Evolutionary conservation across 352 stramenopile species (phyloP), one percentile per base, ranked within the genome.

Genomic region (Globisporangium acanthophoron): DNA sequence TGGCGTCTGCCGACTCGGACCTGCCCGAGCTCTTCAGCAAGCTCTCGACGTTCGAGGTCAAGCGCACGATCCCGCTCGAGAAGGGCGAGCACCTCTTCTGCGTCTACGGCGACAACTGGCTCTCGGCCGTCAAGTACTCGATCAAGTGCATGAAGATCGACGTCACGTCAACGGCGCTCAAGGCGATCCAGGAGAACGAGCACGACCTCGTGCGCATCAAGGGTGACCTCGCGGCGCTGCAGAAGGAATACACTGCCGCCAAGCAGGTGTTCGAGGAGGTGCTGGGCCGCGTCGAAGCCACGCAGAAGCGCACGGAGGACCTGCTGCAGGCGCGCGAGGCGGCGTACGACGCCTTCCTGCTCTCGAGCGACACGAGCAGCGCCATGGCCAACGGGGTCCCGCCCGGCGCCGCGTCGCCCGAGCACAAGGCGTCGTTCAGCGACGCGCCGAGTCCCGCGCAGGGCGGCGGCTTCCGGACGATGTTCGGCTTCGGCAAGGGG

Each of bases 91-190:
- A 95, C 49, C 73, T 94, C 56, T 91, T 95, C 50, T 90, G 79
- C 46, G 86, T 95, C 44, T 95, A 95, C 60, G 86, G 86, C 49
- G 86, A 95, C 73, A 95, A 95, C 59, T 95, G 86, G 86, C 74
- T 95, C 58, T 92, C 82, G 45, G 71, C 80, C 24, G 80, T 92
- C 61, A 91, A 92, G 65, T 95, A 95, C 76, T 90, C 84, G 59
- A 88, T 95, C 66, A 90, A 92, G 66, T 83, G 73, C 58, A 66
- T 93, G 52, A 88, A 90, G 68, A 88, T 93, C 55, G 76, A 90
- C 55, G 68, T 73, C 54, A 69, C 76, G 46, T 73, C 75, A 1
- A 53, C 62, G 1, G 69, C 72, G n/a, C 66, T 95, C 18, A 59
- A 75, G 31, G 73, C 61, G 35, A 94, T 95, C 61, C 78, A 92